These are phyloP conservation scores for Xerocomus amazonicus DNA, from an alignment of 1,284 basidiomycete species.

Conservation along the genomic window DNA sequence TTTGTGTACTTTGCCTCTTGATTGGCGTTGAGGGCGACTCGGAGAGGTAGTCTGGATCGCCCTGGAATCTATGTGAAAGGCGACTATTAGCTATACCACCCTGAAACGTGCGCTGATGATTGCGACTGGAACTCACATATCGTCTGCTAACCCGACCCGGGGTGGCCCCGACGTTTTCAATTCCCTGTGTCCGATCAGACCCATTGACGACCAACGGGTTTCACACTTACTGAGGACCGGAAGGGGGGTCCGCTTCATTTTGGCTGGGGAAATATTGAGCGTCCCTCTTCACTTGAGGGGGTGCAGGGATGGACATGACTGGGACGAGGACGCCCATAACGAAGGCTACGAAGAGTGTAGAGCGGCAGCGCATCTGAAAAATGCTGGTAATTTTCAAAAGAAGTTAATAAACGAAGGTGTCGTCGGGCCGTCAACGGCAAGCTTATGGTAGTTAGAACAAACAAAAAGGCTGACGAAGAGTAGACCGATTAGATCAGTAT, in stretches of 20 bases:
- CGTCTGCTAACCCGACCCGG: neutral
- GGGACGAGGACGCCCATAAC: conserved; percentile 1
- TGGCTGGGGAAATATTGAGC: neutral
- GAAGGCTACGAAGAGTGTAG: conserved; percentile 3
- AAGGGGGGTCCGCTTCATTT: no score
- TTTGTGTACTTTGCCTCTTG: neutral
- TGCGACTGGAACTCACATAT: neutral
- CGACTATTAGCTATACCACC: neutral
- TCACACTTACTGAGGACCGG: neutral
- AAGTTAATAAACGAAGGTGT: conserved; percentile 1
- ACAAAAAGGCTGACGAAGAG: neutral
- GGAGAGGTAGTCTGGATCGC: neutral
- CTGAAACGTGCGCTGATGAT: neutral
- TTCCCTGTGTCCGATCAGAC: neutral
- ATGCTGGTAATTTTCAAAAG: neutral
- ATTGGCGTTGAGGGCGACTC: neutral
- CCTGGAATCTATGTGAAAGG: neutral
- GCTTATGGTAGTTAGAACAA: conserved; percentile 7
- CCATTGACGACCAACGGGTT: neutral
- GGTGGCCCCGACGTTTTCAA: neutral
- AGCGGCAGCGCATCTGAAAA: conserved; percentile 7
- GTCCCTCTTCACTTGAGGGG: neutral
- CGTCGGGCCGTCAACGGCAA: conserved; percentile 4
- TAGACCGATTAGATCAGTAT: neutral
- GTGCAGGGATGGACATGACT: conserved; percentile 2